Evolutionary conservation across 208 protist species (phyloP), one percentile per base, ranked within the genome.

Genomic region (Leishmania martiniquensis): DNA sequence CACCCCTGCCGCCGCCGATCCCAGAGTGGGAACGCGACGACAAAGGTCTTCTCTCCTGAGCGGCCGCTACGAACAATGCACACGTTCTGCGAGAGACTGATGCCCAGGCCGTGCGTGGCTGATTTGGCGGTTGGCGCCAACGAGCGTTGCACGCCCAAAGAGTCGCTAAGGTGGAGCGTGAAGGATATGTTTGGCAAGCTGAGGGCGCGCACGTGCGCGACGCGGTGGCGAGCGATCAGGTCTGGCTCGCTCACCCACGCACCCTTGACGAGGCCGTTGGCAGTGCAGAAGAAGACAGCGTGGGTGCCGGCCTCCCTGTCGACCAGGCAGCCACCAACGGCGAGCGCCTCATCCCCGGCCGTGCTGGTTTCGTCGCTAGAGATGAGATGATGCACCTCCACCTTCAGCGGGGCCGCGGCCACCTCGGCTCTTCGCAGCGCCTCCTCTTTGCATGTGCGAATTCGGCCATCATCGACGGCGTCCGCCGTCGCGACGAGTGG

Each of bases 271-370:
- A 75, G 55, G 4, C 94, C 94, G 51, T 77, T 88, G 59, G 72
- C 85, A 62, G 84, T 91, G 67, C 83, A 72, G 17, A 91, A 83
- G 69, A 90, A 83, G 29, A 96, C 78, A 59, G 87, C 88, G 76
- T 91, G 85, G 32, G 86, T 81, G n/a, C 92, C 94, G 62, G 87
- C 88, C 71, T 93, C 92, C 37, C 81, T 85, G 80, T 97, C 92
- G n/a, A 95, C 51, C 32, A 87, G 75, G 34, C 78, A 70, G 29
- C 77, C 78, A 12, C 82, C 70, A 67, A 95, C 73, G 7, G 90
- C 90, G 10, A 97, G 81, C 32, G 93, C 88, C 63, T 86, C 69
- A 20, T 75, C 57, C 15, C 1, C 52, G 52, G 63, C 63, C 22
- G 37, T 49, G 55, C n/a, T 6, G 47, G 54, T 55, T 17, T 54